Percentiles rank a stretch among this genome's conserved stretches.
phyloP scores from a whole-genome alignment of 225 moss, liverwort and hornwort species.

The Polytrichum formosum region DNA sequence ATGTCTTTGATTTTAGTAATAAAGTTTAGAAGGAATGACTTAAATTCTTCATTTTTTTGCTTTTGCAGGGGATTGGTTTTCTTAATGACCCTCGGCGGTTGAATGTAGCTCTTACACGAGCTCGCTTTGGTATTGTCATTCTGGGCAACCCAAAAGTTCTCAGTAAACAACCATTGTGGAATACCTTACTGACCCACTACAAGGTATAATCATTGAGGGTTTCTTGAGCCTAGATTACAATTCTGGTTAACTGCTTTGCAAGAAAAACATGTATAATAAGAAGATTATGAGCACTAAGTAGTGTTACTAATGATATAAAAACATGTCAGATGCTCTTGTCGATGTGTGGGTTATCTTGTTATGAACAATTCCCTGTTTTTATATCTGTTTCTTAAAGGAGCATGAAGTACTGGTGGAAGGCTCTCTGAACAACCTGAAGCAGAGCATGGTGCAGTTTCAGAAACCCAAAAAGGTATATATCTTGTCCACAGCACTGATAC shows the following conservation, averaged over 20 bases:
- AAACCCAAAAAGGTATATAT: conserved; percentile 81
- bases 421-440: conserved; percentile 95
- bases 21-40: too few relatives aligned
- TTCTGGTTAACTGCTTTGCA: too few relatives aligned
- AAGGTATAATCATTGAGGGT: conserved; percentile 41
- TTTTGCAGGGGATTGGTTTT: conserved; percentile 83
- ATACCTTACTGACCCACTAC: conserved; percentile 91
- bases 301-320: too few relatives aligned
- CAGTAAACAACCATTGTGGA: conserved; percentile 98
- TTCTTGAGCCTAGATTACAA: too few relatives aligned
- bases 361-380: not conserved
- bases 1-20: too few relatives aligned
- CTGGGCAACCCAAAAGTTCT: conserved; percentile 97
- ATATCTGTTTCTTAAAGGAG: conserved; percentile 43
- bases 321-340: too few relatives aligned
- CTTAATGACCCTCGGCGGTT: conserved; percentile 92
- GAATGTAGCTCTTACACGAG: conserved; percentile 93
- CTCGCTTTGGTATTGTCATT: conserved; percentile 87
- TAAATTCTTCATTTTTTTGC: not conserved
- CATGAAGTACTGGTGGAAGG: conserved; percentile 98
- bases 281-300: too few relatives aligned
- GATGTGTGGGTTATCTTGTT: too few relatives aligned
- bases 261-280: too few relatives aligned
- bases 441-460: conserved; percentile 99
- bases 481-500: not conserved